phyloP scores from a whole-genome alignment of 1,284 basidiomycete species.

The Ustilago nuda region DNA sequence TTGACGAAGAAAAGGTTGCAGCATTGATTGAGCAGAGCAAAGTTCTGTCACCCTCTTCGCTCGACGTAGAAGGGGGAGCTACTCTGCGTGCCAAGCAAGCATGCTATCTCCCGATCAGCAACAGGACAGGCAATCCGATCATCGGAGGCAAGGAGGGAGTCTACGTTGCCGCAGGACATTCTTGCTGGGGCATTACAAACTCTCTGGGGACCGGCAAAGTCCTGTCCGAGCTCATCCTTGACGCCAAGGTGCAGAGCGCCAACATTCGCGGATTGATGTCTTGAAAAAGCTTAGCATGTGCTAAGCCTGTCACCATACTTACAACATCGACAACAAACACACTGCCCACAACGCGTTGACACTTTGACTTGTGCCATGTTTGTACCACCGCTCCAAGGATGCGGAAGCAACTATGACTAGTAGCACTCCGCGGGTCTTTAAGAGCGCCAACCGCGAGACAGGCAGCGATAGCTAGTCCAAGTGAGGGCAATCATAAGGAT shows the following conservation, averaged over 20 bases:
- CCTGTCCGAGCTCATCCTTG: slow-evolving; percentile 73
- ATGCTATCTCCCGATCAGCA: slow-evolving; percentile 74
- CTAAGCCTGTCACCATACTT: background rate
- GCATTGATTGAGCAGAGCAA: slow-evolving; percentile 71
- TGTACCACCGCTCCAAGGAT: background rate
- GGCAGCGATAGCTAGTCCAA: background rate
- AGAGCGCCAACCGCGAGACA: background rate
- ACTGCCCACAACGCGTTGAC: background rate
- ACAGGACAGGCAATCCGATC: slow-evolving; percentile 72
- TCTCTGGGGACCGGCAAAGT: slow-evolving; percentile 73
- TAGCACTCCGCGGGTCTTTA: background rate
- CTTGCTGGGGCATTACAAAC: slow-evolving; percentile 72
- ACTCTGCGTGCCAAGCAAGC: slow-evolving; percentile 71
- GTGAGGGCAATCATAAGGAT: background rate
- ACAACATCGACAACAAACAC: background rate
- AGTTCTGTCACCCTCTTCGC: slow-evolving; percentile 71
- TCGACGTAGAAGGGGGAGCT: slow-evolving; percentile 66
- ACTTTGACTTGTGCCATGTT: background rate
- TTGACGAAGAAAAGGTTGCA: slow-evolving; percentile 67
- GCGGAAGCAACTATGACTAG: background rate
- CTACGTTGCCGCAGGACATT: slow-evolving; percentile 71
- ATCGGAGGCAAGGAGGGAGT: slow-evolving; percentile 72
- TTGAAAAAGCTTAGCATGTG: background rate
- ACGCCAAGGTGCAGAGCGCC: slow-evolving; percentile 72
- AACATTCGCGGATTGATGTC: slow-evolving; percentile 72